Evolutionary conservation across 495 filamentous ascomycete genomes (phyloP), one percentile per base, ranked within the genome.

Genomic region (Parachaetomium inaequale): DNA sequence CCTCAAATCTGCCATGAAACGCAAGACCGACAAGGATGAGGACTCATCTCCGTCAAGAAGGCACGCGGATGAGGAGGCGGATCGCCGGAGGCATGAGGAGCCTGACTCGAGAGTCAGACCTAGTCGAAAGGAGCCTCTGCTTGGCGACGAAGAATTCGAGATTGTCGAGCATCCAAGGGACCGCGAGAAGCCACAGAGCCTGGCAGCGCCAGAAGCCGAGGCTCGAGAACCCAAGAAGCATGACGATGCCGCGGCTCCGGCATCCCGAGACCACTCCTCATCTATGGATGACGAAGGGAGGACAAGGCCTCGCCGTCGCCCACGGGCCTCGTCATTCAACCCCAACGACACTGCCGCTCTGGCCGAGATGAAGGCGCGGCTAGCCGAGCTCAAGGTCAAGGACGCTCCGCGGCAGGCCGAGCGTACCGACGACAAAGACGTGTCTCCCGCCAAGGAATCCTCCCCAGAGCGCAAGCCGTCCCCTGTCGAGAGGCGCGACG

Each of bases 341-440:
- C 81, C 81, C 14, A 82, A 77, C 19, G 76, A 84, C 66, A 72
- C 79, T 14, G 75, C 72, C 53, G 73, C 72, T 43, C 60, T 84
- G 17, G 74, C 73, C 28, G 75, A 76, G 7, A 63, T 84, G 15
- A 81, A 82, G 61, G 79, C 79, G 4, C 75, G 80, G 61, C 62
- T 83, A 12, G 67, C 67, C 12, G 68, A 72, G 17, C 66, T 65
- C 17, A 76, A 58, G 14, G n/a, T 31, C 52, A 55, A 61, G 7
- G 58, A 42, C 45, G 17, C 14, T 21, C 12, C 63, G 28, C 46
- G 50, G 23, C 50, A 47, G 29, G 28, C n/a, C 17, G 45, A 59
- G 28, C 31, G 28, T 10, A 74, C 62, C 26, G 75, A 81, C 15
- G 64, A 67, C 23, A 65, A 58, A 25, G 65, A 71, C 14, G 63